These are phyloP conservation scores for Thalassia testudinum DNA, from an alignment of 116 monocot genomes.

Conservation along the genomic window DNA sequence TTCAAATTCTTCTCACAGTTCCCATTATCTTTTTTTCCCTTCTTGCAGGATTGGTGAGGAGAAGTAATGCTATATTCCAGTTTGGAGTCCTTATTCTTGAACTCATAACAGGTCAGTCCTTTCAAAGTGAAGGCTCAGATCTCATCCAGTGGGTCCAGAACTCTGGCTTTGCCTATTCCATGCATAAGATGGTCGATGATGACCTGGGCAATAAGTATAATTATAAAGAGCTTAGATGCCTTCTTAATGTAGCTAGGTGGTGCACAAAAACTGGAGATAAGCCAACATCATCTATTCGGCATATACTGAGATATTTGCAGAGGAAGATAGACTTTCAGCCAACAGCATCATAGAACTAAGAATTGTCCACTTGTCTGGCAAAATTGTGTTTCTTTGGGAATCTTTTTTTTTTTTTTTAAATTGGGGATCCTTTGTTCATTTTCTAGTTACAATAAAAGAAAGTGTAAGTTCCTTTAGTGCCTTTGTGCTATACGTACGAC, in stretches of 20 bases:
- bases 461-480: too few species aligned
- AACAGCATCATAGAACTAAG: too few species aligned
- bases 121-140: slow-evolving; percentile 39
- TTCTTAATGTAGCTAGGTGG: slow-evolving; percentile 56
- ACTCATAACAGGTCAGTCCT: slow-evolving; percentile 80
- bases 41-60: too few species aligned
- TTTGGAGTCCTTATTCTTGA: slow-evolving; percentile 76
- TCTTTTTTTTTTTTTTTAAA: too few species aligned
- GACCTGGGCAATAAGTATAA: slow-evolving; percentile 76
- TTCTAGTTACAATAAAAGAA: too few species aligned
- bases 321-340: slow-evolving; percentile 13
- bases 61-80: slow-evolving; percentile 41
- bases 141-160: slow-evolving; percentile 76
- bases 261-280: slow-evolving; percentile 41
- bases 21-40: too few species aligned
- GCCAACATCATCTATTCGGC: slow-evolving; percentile 42
- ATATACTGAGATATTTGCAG: slow-evolving; percentile 68
- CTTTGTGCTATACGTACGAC: too few species aligned
- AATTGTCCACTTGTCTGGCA: too few species aligned
- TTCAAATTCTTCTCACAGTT: too few species aligned
- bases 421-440: too few species aligned
- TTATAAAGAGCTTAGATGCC: slow-evolving; percentile 48
- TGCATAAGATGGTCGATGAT: slow-evolving; percentile 83
- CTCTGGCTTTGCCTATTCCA: slow-evolving; percentile 33
- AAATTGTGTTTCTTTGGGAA: too few species aligned